Evolutionary conservation across 805 yeast species (phyloP), one percentile per base, ranked within the genome.

Genomic region (Candida multigemmis): DNA sequence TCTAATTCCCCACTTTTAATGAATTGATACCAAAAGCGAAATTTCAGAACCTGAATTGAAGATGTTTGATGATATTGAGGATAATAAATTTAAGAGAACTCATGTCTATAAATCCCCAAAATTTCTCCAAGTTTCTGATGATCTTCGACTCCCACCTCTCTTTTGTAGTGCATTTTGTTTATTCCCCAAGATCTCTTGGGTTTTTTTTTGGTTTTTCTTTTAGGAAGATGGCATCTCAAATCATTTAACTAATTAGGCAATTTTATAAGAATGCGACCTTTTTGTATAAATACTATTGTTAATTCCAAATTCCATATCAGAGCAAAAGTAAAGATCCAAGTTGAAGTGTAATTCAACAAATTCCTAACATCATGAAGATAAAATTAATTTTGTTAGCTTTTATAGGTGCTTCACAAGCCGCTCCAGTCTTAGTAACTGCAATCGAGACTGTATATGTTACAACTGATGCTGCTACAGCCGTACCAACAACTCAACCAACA

Each of bases 361-460:
- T 22, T 16, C 22, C 9, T 16, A 9, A n/a, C 28, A 21, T 18
- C 22, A 17, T 17, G 20, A 24, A 20, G 25, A 22, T 19, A 12
- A 27, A 24, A 19, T 24, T 24, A 17, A 26, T 25, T 17, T 24
- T 25, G 10, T 31, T 27, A 19, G 18, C 7, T 13, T 25, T 21
- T 5, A 23, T 19, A 23, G 26, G 12, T 20, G 18, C 23, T 25
- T 14, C 27, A 6, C 12, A 31, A 12, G 42, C 32, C 14, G 38
- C 37, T n/a, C 38, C 37, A 14, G 37, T 37, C 12, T 37, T 38
- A 7, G 17, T 26, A 14, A 11, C 30, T 14, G 23, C 27, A 24
- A 34, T 38, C 10, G 16, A 7, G 19, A 6, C 8, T 20, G 22
- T 9, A 9, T 10, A 20, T 16, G 18, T n/a, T 12, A 28, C 33